Evolutionary conservation across 352 stramenopile genomes (phyloP), one percentile per base, ranked within the genome.

Genomic region (Peronospora belbahrii): DNA sequence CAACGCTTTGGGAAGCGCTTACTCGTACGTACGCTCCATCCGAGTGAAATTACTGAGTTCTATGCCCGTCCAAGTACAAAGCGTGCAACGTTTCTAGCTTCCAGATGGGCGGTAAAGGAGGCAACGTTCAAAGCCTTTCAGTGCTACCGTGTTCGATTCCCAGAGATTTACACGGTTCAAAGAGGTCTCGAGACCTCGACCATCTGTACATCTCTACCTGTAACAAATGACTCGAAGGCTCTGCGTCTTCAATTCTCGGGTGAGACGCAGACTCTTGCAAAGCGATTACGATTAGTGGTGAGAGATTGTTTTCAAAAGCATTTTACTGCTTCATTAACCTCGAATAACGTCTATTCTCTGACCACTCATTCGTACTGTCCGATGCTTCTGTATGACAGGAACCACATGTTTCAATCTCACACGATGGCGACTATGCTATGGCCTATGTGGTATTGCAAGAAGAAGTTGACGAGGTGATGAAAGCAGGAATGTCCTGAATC

Each of bases 41-140:
- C 72, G 20, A 48, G 31, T 2, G 82, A 93, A 49, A 84, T 89
- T 38, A 35, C 28, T 15, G 74, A 87, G 56, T 85, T 90, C 37
- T 49, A 73, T 40, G 42, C 41, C 19, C 73, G 72, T 10, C 39
- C 65, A 1, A 51, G 33, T 1, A 49, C 40, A 6, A 57, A 74
- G 18, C 70, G 65, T 27, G 50, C 67, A 18, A 62, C 58, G 11
- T 93, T 78, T 43, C 65, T 93, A 20, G 82, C 82, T 0, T 89
- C 79, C 32, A 74, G 81, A 33, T 93, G 82, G 82, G 82, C 82
- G 5, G 63, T 82, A 15, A 93, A 93, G 41, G 82, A 93, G 51
- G 82, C 82, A 14, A 74, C 75, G 11, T 88, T 78, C 59, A 93
- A 93, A 48, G 82, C 82, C 2, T 93, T 93, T 48, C 74, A 85